Base-by-base conservation (phyloP, 225 moss, liverwort and hornwort species). In the Physcomitrium patens region DNA sequence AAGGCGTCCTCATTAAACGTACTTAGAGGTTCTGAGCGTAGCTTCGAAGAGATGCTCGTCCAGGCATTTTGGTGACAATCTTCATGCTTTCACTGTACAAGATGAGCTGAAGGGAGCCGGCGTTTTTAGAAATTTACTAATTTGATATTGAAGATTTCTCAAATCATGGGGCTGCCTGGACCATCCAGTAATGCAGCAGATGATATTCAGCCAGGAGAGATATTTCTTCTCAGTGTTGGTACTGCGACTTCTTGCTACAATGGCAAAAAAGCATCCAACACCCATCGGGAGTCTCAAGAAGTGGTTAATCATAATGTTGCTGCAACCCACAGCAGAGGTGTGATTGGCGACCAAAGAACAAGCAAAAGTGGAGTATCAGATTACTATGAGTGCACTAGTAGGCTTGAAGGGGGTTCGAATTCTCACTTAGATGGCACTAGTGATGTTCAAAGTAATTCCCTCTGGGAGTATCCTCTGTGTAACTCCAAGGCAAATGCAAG, bases 391-490 rank as follows among this genome's bases (percentile, higher is more conserved):
- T 83, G 79, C 68, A 72, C 77, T n/a, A 84, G 84, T 60, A 68
- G 70, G 62, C 78, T 74, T 26, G 83, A 86, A 58, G 69, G 71
- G 15, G 66, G 76, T 51, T 86, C 84, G 18, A 60, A 58, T 48
- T 78, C 82, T 60, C 67, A 68, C 3, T 76, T 70, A 28, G 79
- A 77, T 61, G 67, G 28, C 47, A 73, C 65, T 54, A 69, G 53
- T 53, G 79, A 23, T 65, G 91, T 61, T 22, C 51, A 85, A 28
- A 81, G 86, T 51, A 79, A 71, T n/a, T 72, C 71, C 63, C 82
- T 84, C 28, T 93, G 91, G 95, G 81, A 86, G 71, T 88, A 82
- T 72, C 73, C 86, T 10, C 65, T 83, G 11, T 74, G 83, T 55
- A 78, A 65, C 11, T 73, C 82, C 17, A 37, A 37, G 31, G 67